Evolutionary conservation across 805 yeast species (phyloP), one percentile per base, ranked within the genome.

Genomic region (Kuraishia capsulata): DNA sequence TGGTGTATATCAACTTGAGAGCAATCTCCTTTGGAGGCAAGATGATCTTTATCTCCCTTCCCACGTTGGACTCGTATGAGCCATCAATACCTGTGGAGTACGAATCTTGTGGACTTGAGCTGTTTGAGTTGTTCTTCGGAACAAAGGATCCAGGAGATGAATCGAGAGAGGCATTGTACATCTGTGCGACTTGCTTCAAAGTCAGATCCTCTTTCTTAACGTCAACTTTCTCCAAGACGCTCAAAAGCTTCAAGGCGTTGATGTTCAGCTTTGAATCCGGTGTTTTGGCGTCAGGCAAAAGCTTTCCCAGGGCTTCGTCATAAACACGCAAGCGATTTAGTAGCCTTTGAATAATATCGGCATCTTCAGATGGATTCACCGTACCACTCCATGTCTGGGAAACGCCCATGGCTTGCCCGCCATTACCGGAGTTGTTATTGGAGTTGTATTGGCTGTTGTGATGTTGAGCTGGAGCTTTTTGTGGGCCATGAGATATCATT

Each of bases 11-110:
- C 43, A 87, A 65, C 46, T 74, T 75, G 28, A 84, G 56, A 0
- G 95, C 90, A 20, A 72, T 71, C 25, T 76, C 79, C 50, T 82
- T 78, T 1, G 89, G 75, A 0, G 96, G 96, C 28, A 88, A 60
- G 6, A 82, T 74, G 43, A 81, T 69, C 44, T 69, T 76, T 45
- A 82, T 69, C 48, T 79, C 88, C 39, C 64, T 57, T 20, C 67
- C 64, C 42, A 56, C 42, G 28, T 49, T 54, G 4, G 65, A 58
- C 45, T 64, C 68, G 35, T 56, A 50, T 1, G 67, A 59, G 1
- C 65, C 67, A 46, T 63, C 67, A 20, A 56, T 57, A 25, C 57
- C 57, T 8, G 59, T n/a, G 21, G 13, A 19, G 5, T 10, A 8
- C 37, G 24, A 20, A 24, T 16, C 32, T 14, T 35, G 37, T 24